These are phyloP conservation scores for Pholiota microspora DNA, from an alignment of 768 basidiomycete genomes.

Conservation along the genomic window DNA sequence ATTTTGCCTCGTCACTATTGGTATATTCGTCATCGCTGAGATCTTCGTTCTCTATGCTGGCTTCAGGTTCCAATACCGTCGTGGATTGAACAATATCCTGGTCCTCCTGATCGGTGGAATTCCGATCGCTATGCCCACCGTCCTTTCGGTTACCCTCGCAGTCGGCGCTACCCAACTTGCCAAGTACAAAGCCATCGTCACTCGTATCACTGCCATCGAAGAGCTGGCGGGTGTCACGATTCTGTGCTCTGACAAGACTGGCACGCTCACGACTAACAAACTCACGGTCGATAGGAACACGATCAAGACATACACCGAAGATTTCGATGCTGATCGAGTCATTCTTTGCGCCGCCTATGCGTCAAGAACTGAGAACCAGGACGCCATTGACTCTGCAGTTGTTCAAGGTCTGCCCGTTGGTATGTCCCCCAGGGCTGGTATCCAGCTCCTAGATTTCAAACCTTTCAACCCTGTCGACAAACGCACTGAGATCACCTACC, in stretches of 20 bases:
- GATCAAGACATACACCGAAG: slow-evolving; percentile 86
- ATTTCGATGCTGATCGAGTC: slow-evolving; percentile 86
- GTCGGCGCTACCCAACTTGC: slow-evolving; percentile 99
- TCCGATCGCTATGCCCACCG: slow-evolving; percentile 99
- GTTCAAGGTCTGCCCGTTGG: slow-evolving; percentile 75
- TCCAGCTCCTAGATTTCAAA: slow-evolving; percentile 98
- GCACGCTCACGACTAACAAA: slow-evolving; percentile 98
- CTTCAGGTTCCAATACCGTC: slow-evolving; percentile 89
- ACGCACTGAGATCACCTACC: slow-evolving; percentile 98
- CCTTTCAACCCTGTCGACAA: slow-evolving; percentile 99
- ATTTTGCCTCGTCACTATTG: slow-evolving; percentile 95
- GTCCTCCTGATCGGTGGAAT: slow-evolving; percentile 99
- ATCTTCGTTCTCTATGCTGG: slow-evolving; percentile 93
- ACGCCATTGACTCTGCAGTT: slow-evolving; percentile 92
- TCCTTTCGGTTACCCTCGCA: slow-evolving; percentile 95
- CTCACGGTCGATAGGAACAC: slow-evolving; percentile 94
- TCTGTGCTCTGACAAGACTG: slow-evolving; percentile 98
- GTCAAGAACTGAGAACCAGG: slow-evolving; percentile 98
- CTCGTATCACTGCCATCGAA: slow-evolving; percentile 99
- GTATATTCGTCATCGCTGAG: slow-evolving; percentile 92
- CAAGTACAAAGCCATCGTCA: slow-evolving; percentile 99
- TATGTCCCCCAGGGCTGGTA: slow-evolving; percentile 83
- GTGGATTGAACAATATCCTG: slow-evolving; percentile 95
- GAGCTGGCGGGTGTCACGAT: slow-evolving; percentile 98
- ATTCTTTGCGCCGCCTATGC: slow-evolving; percentile 94